Conservation (phyloP, 1,139 yeast genomes). For the Yamadazyma membranifaciens region DNA sequence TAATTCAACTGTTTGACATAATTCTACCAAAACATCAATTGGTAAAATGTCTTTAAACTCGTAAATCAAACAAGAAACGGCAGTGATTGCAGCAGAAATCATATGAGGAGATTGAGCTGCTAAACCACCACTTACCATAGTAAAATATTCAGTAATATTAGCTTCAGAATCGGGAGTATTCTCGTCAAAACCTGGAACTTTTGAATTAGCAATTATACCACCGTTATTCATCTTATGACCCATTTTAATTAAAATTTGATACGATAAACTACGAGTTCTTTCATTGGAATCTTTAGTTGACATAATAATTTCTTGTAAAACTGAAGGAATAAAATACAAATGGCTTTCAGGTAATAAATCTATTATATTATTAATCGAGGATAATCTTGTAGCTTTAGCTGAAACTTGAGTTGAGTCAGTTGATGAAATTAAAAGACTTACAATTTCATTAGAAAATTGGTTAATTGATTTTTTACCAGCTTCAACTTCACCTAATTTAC, state of each 20-base stretch:
- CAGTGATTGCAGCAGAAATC: conserved; percentile 95
- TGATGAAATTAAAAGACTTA: conserved; percentile 56
- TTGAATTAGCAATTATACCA: conserved; percentile 62
- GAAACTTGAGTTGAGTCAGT: conserved; percentile 64
- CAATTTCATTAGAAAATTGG: conserved; percentile 56
- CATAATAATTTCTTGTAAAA: conserved; percentile 83
- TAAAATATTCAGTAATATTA: conserved; percentile 75
- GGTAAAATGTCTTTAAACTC: conserved; percentile 73
- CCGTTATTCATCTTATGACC: conserved; percentile 77
- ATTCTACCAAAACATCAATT: conserved; percentile 59
- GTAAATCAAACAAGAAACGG: conserved; percentile 79
- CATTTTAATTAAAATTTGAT: conserved; percentile 73
- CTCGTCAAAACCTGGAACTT: conserved; percentile 67
- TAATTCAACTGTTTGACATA: conserved; percentile 84
- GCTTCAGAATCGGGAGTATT: conserved; percentile 65
- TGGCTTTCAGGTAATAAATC: conserved; percentile 60
- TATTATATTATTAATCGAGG: conserved; percentile 61
- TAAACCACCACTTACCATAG: conserved; percentile 94
- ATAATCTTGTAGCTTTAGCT: conserved; percentile 78
- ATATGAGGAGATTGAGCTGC: conserved; percentile 93
- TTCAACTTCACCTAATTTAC: conserved; percentile 67
- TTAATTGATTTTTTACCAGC: conserved; percentile 55
- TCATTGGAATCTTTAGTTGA: conserved; percentile 94
- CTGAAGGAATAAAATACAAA: conserved; percentile 74
- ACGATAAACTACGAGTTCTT: conserved; percentile 83